Evolutionary conservation across 1,139 yeast species (phyloP).

Genomic region (Yamadazyma atlantica): DNA sequence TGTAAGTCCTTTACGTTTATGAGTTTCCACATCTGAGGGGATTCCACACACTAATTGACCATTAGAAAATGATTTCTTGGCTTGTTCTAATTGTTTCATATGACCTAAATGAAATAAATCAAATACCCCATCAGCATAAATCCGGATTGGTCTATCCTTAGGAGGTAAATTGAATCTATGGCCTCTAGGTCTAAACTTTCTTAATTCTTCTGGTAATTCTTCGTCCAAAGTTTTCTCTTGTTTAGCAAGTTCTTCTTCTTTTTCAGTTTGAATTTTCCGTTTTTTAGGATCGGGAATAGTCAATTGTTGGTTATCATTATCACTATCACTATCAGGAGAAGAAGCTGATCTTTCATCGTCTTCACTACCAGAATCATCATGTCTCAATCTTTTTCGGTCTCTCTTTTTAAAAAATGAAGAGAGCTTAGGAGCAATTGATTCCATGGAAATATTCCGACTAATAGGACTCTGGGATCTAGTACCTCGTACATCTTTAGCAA

Average conservation of each 20-base stretch:
- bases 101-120: slow-evolving; percentile 96
- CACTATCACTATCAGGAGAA: slow-evolving; percentile 16
- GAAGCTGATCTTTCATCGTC: neutral
- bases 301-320: slow-evolving; percentile 16
- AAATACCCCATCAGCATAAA: slow-evolving; percentile 97
- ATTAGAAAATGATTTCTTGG: slow-evolving; percentile 87
- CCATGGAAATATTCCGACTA: slow-evolving; percentile 42
- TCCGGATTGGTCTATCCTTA: slow-evolving; percentile 77
- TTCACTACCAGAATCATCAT: slow-evolving; percentile 11
- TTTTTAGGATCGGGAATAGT: slow-evolving; percentile 19
- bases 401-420: slow-evolving; percentile 42
- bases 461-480: slow-evolving; percentile 15
- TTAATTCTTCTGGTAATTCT: slow-evolving; percentile 58
- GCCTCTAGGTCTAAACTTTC: slow-evolving; percentile 73
- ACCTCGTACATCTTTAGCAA: slow-evolving; percentile 1
- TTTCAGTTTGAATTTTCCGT: slow-evolving; percentile 25
- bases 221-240: slow-evolving; percentile 57
- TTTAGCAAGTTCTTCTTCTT: slow-evolving; percentile 41
- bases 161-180: slow-evolving; percentile 80
- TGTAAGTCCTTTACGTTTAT: slow-evolving; percentile 88
- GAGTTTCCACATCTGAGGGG: slow-evolving; percentile 89
- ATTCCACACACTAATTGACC: slow-evolving; percentile 86
- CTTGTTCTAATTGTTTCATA: slow-evolving; percentile 95
- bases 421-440: slow-evolving; percentile 39
- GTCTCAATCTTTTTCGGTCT: slow-evolving; percentile 13